Evolutionary conservation across 768 basidiomycete genomes (phyloP).

Genomic region (Paxillus rubicundulus): DNA sequence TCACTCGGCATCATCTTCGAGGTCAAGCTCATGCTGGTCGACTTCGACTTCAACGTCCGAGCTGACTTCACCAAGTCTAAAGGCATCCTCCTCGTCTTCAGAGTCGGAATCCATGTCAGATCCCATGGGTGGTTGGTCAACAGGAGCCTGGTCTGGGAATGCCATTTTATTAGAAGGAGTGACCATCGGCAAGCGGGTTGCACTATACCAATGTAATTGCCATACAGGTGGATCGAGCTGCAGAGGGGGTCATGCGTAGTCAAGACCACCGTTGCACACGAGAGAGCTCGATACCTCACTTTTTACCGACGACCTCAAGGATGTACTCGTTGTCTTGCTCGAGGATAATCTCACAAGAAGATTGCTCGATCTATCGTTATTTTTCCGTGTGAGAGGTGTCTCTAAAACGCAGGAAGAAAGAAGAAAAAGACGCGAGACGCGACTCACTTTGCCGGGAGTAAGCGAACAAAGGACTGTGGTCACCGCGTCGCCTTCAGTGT

Average conservation of each 20-base stretch:
- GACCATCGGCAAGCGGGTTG: background rate
- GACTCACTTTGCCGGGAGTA: constrained; percentile 73
- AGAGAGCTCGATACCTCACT: constrained; percentile 44
- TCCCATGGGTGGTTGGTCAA: constrained; percentile 49
- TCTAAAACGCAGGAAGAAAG: background rate
- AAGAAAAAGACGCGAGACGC: background rate
- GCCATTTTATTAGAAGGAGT: constrained; percentile 1
- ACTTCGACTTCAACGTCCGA: constrained; percentile 83
- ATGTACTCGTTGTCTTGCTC: constrained; percentile 61
- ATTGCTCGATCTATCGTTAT: constrained; percentile 67
- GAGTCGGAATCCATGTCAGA: constrained; percentile 45
- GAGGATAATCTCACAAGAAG: constrained; percentile 65
- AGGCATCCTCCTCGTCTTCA: constrained; percentile 50
- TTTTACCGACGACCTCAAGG: constrained; percentile 77
- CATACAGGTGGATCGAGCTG: constrained; percentile 74
- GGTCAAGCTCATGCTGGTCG: constrained; percentile 57
- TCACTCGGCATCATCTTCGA: constrained; percentile 39
- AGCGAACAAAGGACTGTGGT: constrained; percentile 74
- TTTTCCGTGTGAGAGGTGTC: constrained; percentile 5
- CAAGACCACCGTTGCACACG: background rate
- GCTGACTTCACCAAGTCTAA: constrained; percentile 70
- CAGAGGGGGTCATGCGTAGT: constrained; percentile 4
- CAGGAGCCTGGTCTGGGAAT: constrained; percentile 48
- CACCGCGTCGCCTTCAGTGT: constrained; percentile 37
- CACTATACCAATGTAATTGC: constrained; percentile 74